These are phyloP conservation scores for Scutellaria baicalensis DNA, from an alignment of 257 asterid genomes.

Conservation along the genomic window DNA sequence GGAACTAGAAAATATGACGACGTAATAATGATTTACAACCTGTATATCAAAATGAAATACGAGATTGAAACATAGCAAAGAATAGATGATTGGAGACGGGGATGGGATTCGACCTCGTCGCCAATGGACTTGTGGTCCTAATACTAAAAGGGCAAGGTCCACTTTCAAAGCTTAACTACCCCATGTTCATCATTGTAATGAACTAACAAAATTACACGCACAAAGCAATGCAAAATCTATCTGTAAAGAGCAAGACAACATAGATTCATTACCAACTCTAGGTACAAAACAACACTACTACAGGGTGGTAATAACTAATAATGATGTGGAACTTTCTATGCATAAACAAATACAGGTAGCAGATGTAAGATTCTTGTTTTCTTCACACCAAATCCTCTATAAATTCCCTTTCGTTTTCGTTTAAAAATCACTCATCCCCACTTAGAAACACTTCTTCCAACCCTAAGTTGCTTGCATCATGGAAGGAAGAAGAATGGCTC, in stretches of 20 bases:
- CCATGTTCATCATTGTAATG: not conserved
- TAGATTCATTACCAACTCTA: no score
- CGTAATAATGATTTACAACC: no score
- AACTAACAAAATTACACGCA: not conserved
- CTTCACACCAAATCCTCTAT: not conserved
- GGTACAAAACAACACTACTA: not conserved
- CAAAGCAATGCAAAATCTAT: not conserved
- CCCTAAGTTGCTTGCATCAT: not conserved
- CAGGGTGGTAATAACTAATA: constrained; percentile 2
- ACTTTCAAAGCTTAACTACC: not conserved
- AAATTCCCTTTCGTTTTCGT: not conserved
- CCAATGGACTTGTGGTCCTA: not conserved
- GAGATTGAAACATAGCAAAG: not conserved
- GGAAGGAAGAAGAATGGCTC: constrained; percentile 8
- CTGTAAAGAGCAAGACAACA: constrained; percentile 1
- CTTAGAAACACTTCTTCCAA: not conserved
- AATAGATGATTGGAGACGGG: no score
- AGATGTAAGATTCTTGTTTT: constrained; percentile 17
- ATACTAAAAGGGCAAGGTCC: not conserved
- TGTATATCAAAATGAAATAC: not conserved
- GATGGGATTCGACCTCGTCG: no score
- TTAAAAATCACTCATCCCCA: not conserved
- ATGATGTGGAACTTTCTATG: not conserved
- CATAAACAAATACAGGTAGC: not conserved
- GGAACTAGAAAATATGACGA: no score